Conservation (phyloP, 176 grass and related monocot genomes). For the Juncus effusus region DNA sequence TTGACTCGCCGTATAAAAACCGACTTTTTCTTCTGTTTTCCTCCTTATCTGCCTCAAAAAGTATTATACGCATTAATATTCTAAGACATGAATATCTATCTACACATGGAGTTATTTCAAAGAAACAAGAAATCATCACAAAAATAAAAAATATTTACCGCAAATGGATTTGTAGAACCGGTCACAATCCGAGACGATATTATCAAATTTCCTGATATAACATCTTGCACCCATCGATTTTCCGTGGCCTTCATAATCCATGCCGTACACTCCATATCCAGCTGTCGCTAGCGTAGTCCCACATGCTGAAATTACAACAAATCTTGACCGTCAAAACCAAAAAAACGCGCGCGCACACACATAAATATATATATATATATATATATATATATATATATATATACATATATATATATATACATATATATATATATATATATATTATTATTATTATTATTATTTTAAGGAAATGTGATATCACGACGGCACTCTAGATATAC, state of each 20-base stretch:
- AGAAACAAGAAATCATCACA: background rate
- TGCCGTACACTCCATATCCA: slow-evolving; percentile 67
- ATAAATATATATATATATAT: no score
- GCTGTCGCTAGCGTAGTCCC: slow-evolving; percentile 47
- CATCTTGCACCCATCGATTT: slow-evolving; percentile 65
- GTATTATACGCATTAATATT: no score
- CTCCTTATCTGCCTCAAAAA: slow-evolving; percentile 32
- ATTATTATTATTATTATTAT: no score
- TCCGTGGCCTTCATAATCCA: slow-evolving; percentile 84
- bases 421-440: no score
- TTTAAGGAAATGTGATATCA: no score
- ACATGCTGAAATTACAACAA: slow-evolving; percentile 47
- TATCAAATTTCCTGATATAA: slow-evolving; percentile 75
- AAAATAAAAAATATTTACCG: slow-evolving; percentile 29
- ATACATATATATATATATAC: no score
- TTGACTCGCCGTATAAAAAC: slow-evolving; percentile 91
- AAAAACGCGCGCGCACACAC: no score
- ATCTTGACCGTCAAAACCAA: slow-evolving; percentile 12
- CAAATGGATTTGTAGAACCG: slow-evolving; percentile 77
- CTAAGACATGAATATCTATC: no score
- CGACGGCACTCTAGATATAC: no score
- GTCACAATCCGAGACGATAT: slow-evolving; percentile 57
- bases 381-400: no score
- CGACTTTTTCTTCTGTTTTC: slow-evolving; percentile 61
- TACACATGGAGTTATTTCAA: background rate